These are phyloP conservation scores for Boletus patriciae DNA, from an alignment of 768 basidiomycete genomes.

Conservation along the genomic window DNA sequence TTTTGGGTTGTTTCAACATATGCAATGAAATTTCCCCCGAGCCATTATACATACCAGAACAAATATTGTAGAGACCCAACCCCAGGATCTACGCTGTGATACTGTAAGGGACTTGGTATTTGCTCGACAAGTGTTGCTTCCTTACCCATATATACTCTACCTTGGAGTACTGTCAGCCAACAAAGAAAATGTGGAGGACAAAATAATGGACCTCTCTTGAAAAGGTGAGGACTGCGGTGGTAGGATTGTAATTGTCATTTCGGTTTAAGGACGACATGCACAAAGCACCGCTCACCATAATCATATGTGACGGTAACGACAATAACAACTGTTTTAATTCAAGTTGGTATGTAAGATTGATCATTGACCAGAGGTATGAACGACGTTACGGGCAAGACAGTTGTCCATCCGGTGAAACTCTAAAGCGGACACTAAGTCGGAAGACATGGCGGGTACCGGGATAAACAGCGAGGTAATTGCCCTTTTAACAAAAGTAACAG, in stretches of 20 bases:
- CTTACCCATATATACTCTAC: slow-evolving; percentile 15
- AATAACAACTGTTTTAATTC: not conserved
- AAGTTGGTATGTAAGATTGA: not conserved
- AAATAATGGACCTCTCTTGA: not conserved
- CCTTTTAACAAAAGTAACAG: not conserved
- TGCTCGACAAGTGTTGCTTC: not conserved
- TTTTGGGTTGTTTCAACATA: too few relatives aligned
- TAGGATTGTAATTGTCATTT: not conserved
- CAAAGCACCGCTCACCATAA: slow-evolving; percentile 1
- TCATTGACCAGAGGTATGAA: not conserved
- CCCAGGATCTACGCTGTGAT: not conserved
- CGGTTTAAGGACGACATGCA: too few relatives aligned
- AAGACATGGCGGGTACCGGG: not conserved
- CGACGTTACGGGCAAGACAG: not conserved
- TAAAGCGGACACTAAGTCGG: not conserved
- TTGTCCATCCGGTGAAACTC: not conserved
- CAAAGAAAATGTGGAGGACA: too few relatives aligned
- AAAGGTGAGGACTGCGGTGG: slow-evolving; percentile 2
- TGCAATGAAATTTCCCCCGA: not conserved
- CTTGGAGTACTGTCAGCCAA: not conserved
- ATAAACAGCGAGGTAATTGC: too few relatives aligned
- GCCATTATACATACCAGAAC: too few relatives aligned
- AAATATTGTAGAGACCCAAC: slow-evolving; percentile 6
- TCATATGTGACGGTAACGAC: slow-evolving; percentile 5
- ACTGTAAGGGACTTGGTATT: not conserved